Evolutionary conservation across 2,329 filamentous ascomycete genomes (phyloP).

Genomic region (Stemphylium vesicarium): DNA sequence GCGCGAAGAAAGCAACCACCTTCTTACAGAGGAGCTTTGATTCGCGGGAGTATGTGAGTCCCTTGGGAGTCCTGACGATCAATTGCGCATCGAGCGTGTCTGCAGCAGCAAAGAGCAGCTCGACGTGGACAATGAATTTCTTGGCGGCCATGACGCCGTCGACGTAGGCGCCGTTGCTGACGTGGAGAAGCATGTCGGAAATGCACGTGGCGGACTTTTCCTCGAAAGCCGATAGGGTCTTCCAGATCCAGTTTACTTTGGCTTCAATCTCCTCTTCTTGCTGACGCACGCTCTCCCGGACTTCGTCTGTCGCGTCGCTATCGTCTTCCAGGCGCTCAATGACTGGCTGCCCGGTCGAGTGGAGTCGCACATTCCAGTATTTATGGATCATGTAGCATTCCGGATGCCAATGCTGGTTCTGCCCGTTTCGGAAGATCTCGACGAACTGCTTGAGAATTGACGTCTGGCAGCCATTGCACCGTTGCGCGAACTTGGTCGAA

Average conservation of each 20-base stretch:
- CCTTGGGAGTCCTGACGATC: slow-evolving; percentile 72
- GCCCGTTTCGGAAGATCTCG: slow-evolving; percentile 95
- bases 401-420: slow-evolving; percentile 99
- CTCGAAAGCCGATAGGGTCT: slow-evolving; percentile 93
- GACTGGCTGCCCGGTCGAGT: slow-evolving; percentile 51
- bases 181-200: slow-evolving; percentile 97
- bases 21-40: slow-evolving; percentile 99
- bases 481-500: slow-evolving; percentile 93
- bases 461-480: slow-evolving; percentile 95
- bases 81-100: slow-evolving; percentile 83
- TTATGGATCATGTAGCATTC: slow-evolving; percentile 99
- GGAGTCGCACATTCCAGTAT: slow-evolving; percentile 95
- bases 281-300: slow-evolving; percentile 76
- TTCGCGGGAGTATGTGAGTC: slow-evolving; percentile 89
- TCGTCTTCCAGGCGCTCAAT: slow-evolving; percentile 49
- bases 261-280: slow-evolving; percentile 96
- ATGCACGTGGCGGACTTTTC: slow-evolving; percentile 98
- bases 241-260: slow-evolving; percentile 98
- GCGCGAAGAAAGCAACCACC: slow-evolving; percentile 95
- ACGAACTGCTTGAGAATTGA: slow-evolving; percentile 99
- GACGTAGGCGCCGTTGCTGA: slow-evolving; percentile 95
- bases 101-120: slow-evolving; percentile 87
- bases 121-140: slow-evolving; percentile 94
- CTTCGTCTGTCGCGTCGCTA: slow-evolving; percentile 67
- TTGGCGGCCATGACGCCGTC: slow-evolving; percentile 94